These are phyloP conservation scores for Starmerella bombi DNA, from an alignment of 805 yeast species.

Conservation along the genomic window DNA sequence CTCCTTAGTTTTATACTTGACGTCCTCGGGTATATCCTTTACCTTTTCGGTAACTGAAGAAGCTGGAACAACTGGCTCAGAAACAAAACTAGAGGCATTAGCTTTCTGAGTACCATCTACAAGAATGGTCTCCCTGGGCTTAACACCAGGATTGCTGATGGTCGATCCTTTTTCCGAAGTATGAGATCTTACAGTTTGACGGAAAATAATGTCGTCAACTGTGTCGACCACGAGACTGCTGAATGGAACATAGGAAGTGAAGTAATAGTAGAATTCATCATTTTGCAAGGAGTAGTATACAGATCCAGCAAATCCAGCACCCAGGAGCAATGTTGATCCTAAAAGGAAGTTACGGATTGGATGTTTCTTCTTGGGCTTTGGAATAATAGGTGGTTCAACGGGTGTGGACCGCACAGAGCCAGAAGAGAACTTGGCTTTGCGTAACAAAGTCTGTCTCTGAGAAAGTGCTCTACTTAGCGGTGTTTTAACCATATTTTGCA, in stretches of 20 bases:
- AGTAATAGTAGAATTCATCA: slow-evolving; percentile 48
- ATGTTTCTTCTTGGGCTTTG: slow-evolving; percentile 11
- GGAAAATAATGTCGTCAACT: slow-evolving; percentile 33
- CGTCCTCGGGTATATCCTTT: neutral
- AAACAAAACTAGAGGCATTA: neutral
- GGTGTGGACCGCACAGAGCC: too few species aligned
- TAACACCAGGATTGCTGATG: neutral
- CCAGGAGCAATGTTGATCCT: slow-evolving; percentile 20
- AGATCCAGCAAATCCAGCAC: slow-evolving; percentile 43
- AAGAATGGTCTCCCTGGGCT: slow-evolving; percentile 7
- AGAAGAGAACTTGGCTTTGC: too few species aligned
- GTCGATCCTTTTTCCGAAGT: too few species aligned
- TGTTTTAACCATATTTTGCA: too few species aligned
- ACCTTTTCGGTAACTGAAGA: neutral
- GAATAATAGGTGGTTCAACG: too few species aligned
- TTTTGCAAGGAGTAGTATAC: slow-evolving; percentile 43
- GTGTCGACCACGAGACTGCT: slow-evolving; percentile 43
- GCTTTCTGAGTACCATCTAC: slow-evolving; percentile 16
- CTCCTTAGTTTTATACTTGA: neutral
- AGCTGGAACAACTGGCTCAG: neutral
- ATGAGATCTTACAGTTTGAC: slow-evolving; percentile 10
- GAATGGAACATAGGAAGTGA: slow-evolving; percentile 51
- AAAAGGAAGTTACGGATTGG: slow-evolving; percentile 25
- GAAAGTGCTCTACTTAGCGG: too few species aligned
- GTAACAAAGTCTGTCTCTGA: too few species aligned